A percentile compares a stretch with the other conserved stretches of the same genome.
Conservation (phyloP, 352 stramenopile genomes). For the Phytophthora pini region DNA sequence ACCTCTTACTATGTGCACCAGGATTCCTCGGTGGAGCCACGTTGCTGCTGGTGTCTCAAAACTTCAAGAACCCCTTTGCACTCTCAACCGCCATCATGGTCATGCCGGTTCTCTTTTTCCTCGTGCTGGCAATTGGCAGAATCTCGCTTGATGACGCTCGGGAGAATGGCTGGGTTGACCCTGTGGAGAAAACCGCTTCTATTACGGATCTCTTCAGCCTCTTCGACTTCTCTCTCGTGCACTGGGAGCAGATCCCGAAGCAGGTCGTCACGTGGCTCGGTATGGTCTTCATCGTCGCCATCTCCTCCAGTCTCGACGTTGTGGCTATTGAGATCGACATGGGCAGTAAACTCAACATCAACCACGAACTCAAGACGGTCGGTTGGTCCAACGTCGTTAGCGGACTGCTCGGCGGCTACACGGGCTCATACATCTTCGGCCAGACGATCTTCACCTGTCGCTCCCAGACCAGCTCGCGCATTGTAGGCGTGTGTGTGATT, state of each 20-base stretch:
- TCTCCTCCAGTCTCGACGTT: conserved; percentile 96
- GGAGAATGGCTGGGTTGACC: conserved; percentile 86
- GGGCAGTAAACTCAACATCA: conserved; percentile 93
- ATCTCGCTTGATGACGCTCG: conserved; percentile 89
- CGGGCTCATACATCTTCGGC: conserved; percentile 98
- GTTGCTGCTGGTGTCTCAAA: conserved; percentile 79
- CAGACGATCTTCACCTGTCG: conserved; percentile 98
- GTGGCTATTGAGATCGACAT: conserved; percentile 97
- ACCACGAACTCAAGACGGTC: conserved; percentile 93
- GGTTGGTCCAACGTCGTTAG: conserved; percentile 96
- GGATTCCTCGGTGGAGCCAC: conserved; percentile 80
- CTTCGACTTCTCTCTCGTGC: conserved; percentile 90
- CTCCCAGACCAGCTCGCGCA: conserved; percentile 86
- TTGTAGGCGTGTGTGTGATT: conserved; percentile 91
- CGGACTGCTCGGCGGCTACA: conserved; percentile 96
- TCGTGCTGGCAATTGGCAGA: conserved; percentile 73
- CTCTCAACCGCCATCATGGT: conserved; percentile 80
- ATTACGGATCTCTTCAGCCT: conserved; percentile 80
- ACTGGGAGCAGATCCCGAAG: conserved; percentile 88
- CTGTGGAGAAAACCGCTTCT: conserved; percentile 53
- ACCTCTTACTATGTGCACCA: conserved; percentile 82
- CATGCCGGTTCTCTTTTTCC: conserved; percentile 92
- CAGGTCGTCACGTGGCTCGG: conserved; percentile 91
- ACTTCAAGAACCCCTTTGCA: conserved; percentile 68
- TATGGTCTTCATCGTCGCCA: conserved; percentile 98